Percentiles rank a stretch among this genome's conserved stretches.
Conservation (phyloP, 2,329 filamentous ascomycete species). For the Botrytis porri region DNA sequence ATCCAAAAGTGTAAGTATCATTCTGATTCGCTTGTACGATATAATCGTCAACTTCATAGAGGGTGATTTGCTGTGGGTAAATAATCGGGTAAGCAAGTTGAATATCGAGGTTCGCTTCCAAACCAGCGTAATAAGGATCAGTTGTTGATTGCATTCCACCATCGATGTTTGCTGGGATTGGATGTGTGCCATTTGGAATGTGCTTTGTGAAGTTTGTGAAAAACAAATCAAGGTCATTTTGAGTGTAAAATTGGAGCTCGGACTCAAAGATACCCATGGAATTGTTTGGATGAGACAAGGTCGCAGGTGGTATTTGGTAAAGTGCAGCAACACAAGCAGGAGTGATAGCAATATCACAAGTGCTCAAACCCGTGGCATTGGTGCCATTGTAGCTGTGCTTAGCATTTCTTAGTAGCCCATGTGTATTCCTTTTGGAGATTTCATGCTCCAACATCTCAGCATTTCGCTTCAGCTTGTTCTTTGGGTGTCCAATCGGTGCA, state of each 20-base stretch:
- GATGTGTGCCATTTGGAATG: conserved; percentile 37
- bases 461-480: conserved; percentile 21
- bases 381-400: not conserved
- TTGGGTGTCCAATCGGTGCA: conserved; percentile 40
- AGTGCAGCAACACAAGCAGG: conserved; percentile 35
- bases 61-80: conserved; percentile 41
- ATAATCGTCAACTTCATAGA: conserved; percentile 44
- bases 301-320: conserved; percentile 38
- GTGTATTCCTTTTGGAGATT: conserved; percentile 13
- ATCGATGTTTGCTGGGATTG: conserved; percentile 38
- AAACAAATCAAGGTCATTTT: conserved; percentile 40
- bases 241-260: conserved; percentile 40
- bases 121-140: conserved; percentile 32
- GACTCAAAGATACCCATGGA: conserved; percentile 41
- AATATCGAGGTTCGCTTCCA: conserved; percentile 40
- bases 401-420: conserved; percentile 1
- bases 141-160: conserved; percentile 39
- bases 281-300: conserved; percentile 31
- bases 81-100: conserved; percentile 39
- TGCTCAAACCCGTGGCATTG: conserved; percentile 46
- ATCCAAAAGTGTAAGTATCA: conserved; percentile 39
- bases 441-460: conserved; percentile 5
- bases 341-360: conserved; percentile 30
- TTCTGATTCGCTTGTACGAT: conserved; percentile 24
- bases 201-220: conserved; percentile 33